Percentiles rank a stretch among this genome's conserved stretches.
Conservation (phyloP, 345 rosid species). For the Rhodamnia rubescens region DNA sequence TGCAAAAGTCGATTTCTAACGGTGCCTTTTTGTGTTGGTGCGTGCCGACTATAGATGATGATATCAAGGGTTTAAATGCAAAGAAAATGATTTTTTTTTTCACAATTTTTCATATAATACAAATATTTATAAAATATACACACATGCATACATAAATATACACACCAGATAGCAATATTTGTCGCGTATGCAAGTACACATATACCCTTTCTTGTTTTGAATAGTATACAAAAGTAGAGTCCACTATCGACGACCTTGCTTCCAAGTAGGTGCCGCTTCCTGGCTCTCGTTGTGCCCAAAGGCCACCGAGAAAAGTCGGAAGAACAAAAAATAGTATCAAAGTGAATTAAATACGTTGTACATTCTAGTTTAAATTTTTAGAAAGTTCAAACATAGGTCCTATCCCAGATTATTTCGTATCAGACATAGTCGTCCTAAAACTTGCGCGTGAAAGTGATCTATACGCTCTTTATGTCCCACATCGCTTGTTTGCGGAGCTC, state of each 20-base stretch:
- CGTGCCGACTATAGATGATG: neutral
- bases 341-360: neutral
- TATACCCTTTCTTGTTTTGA: neutral
- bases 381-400: too few species aligned
- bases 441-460: neutral
- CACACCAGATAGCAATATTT: neutral
- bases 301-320: neutral
- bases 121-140: too few species aligned
- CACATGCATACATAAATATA: too few species aligned
- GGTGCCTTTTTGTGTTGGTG: neutral
- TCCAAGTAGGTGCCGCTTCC: neutral
- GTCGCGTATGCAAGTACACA: neutral
- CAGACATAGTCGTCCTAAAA: too few species aligned
- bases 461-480: too few species aligned
- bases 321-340: neutral
- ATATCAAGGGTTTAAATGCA: neutral
- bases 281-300: neutral
- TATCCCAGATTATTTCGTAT: too few species aligned
- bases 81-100: neutral
- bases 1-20: neutral
- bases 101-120: too few species aligned
- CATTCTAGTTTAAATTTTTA: neutral
- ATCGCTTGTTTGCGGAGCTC: fast-evolving
- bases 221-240: neutral
- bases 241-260: neutral